A percentile compares a stretch with the other conserved stretches of the same genome.
Evolutionary conservation across 2,329 filamentous ascomycete species (phyloP).

Genomic region (Thelonectria rubi): DNA sequence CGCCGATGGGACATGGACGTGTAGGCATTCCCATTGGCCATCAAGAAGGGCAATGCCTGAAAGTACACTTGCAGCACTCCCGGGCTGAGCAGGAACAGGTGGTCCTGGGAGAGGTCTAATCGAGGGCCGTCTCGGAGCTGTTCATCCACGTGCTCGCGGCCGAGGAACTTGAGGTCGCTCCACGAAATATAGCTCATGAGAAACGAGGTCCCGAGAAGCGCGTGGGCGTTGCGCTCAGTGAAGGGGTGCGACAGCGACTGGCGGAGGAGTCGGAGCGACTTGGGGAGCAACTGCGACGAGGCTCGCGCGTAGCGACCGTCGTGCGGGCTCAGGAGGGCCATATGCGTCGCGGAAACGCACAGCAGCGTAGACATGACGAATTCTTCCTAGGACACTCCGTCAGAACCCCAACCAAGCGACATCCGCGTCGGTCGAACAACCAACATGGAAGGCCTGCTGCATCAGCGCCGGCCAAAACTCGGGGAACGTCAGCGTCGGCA

Average conservation of each 20-base stretch:
- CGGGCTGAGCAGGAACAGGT: slow-evolving; percentile 2
- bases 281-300: slow-evolving; percentile 1
- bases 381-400: slow-evolving; percentile 2
- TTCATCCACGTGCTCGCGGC: neutral
- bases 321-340: neutral
- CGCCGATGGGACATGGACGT: neutral
- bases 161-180: slow-evolving; percentile 10
- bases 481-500: slow-evolving; percentile 5
- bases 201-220: slow-evolving; percentile 9
- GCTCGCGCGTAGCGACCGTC: neutral
- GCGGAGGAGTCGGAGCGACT: slow-evolving; percentile 5
- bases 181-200: slow-evolving; percentile 13
- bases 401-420: neutral
- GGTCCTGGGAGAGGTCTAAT: slow-evolving; percentile 3
- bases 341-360: slow-evolving; percentile 6
- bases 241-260: slow-evolving; percentile 4
- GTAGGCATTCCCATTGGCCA: neutral
- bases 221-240: slow-evolving; percentile 1
- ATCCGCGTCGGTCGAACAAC: neutral
- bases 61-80: slow-evolving; percentile 10
- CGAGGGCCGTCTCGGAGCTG: neutral
- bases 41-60: slow-evolving; percentile 4
- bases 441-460: slow-evolving; percentile 15
- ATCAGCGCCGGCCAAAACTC: slow-evolving; percentile 13
- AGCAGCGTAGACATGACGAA: slow-evolving; percentile 11